Conservation (phyloP, 73 alveolate genomes). For the Uronychia binucleata region DNA sequence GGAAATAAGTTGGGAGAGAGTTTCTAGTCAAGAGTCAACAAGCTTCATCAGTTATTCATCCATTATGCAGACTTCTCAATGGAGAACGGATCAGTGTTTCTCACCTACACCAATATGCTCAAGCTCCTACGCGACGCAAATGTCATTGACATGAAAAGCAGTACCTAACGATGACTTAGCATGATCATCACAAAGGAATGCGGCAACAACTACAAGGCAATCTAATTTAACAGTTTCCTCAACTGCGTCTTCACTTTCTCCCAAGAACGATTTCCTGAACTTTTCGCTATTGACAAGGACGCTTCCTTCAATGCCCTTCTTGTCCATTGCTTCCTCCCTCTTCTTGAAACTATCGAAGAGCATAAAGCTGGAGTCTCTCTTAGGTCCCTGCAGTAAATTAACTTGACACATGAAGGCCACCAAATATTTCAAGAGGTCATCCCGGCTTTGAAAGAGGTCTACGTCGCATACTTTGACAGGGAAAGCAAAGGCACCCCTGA, state of each 20-base stretch:
- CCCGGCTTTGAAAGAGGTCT: slow-evolving; percentile 16
- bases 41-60: slow-evolving; percentile 11
- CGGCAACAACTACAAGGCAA: slow-evolving; percentile 21
- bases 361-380: slow-evolving; percentile 17
- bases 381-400: slow-evolving; percentile 19
- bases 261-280: slow-evolving; percentile 11
- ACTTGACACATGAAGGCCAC: slow-evolving; percentile 14
- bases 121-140: slow-evolving; percentile 27
- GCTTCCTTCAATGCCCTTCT: slow-evolving; percentile 25
- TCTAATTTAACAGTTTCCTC: slow-evolving; percentile 17
- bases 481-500: slow-evolving; percentile 18
- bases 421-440: slow-evolving; percentile 20
- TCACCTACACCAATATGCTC: slow-evolving; percentile 29
- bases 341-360: slow-evolving; percentile 31
- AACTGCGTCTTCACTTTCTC: slow-evolving; percentile 19
- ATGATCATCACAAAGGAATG: slow-evolving; percentile 37
- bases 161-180: slow-evolving; percentile 5
- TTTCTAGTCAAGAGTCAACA: not conserved
- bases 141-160: slow-evolving; percentile 15
- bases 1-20: not conserved
- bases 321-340: slow-evolving; percentile 18
- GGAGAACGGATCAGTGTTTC: slow-evolving; percentile 30
- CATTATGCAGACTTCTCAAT: slow-evolving; percentile 41
- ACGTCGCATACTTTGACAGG: slow-evolving; percentile 19
- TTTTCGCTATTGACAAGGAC: slow-evolving; percentile 15